Percentiles rank a stretch among this genome's conserved stretches.
Conservation (phyloP, 208 protist genomes). For the Porcisia deanei region DNA sequence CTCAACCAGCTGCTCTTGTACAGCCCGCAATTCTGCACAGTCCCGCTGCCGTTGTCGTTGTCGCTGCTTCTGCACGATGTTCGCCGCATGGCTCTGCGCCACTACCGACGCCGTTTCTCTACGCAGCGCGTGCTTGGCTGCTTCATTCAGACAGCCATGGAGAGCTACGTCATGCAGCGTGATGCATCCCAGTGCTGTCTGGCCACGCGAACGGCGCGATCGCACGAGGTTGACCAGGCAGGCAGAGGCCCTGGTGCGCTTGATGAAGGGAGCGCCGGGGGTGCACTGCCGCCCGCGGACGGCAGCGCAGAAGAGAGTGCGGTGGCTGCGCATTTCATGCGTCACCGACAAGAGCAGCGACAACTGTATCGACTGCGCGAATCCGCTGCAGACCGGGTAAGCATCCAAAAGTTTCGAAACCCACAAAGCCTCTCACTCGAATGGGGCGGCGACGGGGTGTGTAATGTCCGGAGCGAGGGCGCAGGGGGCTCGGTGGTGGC, state of each 20-base stretch:
- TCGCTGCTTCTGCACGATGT: conserved; percentile 35
- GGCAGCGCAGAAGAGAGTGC: conserved; percentile 16
- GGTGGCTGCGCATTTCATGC: conserved; percentile 50
- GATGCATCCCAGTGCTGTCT: conserved; percentile 67
- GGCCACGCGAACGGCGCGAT: conserved; percentile 1
- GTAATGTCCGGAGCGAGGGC: conserved; percentile 54
- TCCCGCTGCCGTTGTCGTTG: conserved; percentile 29
- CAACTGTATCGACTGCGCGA: conserved; percentile 62
- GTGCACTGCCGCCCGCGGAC: background rate
- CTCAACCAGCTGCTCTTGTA: conserved; percentile 73
- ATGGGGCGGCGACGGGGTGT: conserved; percentile 70
- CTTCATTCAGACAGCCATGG: conserved; percentile 76
- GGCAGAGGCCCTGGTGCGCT: background rate
- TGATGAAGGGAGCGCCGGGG: background rate
- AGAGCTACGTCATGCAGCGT: conserved; percentile 69
- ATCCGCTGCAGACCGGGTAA: conserved; percentile 54
- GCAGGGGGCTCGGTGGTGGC: conserved; percentile 50
- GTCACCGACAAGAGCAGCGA: conserved; percentile 65
- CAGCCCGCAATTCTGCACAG: conserved; percentile 37
- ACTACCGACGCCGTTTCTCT: conserved; percentile 45
- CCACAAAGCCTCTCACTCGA: conserved; percentile 69
- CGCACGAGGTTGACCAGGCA: background rate
- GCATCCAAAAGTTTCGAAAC: conserved; percentile 59
- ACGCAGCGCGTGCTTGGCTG: conserved; percentile 41
- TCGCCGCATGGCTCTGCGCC: conserved; percentile 71